Evolutionary conservation across 164 flowering plant species (phyloP).

Genomic region (Litsea cubeba): DNA sequence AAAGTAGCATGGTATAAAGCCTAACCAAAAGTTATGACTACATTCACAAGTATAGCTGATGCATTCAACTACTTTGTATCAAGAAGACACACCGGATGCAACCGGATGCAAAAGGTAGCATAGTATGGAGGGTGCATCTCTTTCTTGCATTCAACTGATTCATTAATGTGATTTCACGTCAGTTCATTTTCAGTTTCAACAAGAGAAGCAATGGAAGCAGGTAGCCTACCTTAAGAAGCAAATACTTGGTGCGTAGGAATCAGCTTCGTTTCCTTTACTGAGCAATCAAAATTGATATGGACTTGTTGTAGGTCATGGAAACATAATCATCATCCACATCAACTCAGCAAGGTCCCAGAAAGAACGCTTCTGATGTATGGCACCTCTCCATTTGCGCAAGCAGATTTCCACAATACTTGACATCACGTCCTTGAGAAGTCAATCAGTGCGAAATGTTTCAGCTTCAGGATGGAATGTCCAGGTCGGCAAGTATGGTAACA

Average conservation of each 20-base stretch:
- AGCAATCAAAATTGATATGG: neutral
- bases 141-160: conserved; percentile 8
- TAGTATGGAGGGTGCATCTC: neutral
- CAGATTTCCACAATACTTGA: conserved; percentile 2
- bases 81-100: no score
- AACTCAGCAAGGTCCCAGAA: conserved; percentile 7
- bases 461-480: conserved; percentile 40
- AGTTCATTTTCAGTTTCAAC: neutral
- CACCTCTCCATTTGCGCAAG: conserved; percentile 5
- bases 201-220: conserved; percentile 6
- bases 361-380: conserved; percentile 2
- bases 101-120: neutral
- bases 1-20: neutral
- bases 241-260: neutral
- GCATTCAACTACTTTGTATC: neutral
- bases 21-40: neutral
- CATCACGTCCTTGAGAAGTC: conserved; percentile 13
- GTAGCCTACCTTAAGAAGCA: conserved; percentile 5
- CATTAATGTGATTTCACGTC: conserved; percentile 5
- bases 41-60: neutral
- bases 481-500: conserved; percentile 44
- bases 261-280: neutral
- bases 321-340: neutral
- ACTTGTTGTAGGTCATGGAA: neutral
- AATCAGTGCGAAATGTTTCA: conserved; percentile 57